Conservation (phyloP, 2,329 filamentous ascomycete species). For the Colletotrichum cuscutae region DNA sequence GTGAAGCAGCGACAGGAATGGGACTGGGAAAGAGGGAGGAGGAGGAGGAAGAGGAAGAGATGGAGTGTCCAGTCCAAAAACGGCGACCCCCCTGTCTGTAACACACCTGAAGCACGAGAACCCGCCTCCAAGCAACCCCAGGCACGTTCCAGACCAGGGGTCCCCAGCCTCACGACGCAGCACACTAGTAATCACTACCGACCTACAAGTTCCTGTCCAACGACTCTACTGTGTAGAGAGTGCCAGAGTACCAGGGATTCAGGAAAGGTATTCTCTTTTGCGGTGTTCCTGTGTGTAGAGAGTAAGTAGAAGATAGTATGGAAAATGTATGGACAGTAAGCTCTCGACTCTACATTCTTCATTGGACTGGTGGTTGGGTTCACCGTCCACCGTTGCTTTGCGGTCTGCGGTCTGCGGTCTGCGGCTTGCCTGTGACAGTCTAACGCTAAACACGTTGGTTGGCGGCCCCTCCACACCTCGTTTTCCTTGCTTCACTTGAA, state of each 20-base stretch:
- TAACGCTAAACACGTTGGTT: constrained; percentile 1
- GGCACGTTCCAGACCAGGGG: constrained; percentile 18
- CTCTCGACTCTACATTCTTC: background rate
- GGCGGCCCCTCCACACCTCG: background rate
- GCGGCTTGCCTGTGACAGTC: constrained; percentile 2
- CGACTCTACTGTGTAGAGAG: no score
- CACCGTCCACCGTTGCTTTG: no score
- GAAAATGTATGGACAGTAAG: background rate
- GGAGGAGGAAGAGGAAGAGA: background rate
- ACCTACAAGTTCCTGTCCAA: no score
- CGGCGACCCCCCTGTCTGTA: constrained; percentile 52
- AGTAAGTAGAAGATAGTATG: background rate
- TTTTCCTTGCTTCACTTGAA: background rate
- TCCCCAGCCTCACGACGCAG: background rate
- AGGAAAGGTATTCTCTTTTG: no score
- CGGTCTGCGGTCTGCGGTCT: no score
- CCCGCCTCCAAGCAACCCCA: constrained; percentile 21
- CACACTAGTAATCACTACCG: no score
- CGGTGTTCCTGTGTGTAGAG: background rate
- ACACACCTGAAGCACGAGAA: constrained; percentile 58
- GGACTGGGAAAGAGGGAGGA: background rate
- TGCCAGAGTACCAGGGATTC: no score
- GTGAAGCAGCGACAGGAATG: background rate
- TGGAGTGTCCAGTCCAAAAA: constrained; percentile 23
- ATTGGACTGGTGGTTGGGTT: background rate